Conservation (phyloP, 2,329 filamentous ascomycete species). For the Trichoderma arundinaceum region DNA sequence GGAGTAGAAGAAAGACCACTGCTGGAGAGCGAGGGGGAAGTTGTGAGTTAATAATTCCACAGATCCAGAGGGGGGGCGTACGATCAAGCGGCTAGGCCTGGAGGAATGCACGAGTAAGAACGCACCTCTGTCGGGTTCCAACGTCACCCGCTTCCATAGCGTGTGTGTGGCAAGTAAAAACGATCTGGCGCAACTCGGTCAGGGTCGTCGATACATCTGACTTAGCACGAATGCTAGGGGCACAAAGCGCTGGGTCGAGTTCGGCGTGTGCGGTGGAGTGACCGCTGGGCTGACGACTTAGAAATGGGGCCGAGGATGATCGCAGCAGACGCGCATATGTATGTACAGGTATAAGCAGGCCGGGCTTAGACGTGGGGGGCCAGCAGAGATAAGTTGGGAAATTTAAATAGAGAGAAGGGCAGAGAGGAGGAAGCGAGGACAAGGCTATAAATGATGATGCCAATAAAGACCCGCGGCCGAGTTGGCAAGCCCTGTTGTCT, state of each 20-base stretch:
- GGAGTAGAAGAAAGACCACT: conserved; percentile 39
- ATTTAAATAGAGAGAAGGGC: conserved; percentile 29
- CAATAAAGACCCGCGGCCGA: conserved; percentile 33
- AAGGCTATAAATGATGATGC: conserved; percentile 32
- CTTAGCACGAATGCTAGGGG: conserved; percentile 37
- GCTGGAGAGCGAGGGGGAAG: conserved; percentile 33
- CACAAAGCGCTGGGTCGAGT: conserved; percentile 31
- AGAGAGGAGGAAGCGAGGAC: conserved; percentile 28
- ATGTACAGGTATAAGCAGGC: conserved; percentile 10
- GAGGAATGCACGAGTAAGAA: conserved; percentile 39
- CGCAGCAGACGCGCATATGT: conserved; percentile 30
- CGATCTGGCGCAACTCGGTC: conserved; percentile 47
- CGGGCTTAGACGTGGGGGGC: conserved; percentile 22
- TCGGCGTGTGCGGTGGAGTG: conserved; percentile 32
- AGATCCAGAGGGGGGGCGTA: conserved; percentile 29
- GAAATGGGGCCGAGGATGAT: conserved; percentile 31
- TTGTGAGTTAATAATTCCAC: conserved; percentile 39
- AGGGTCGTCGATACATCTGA: conserved; percentile 48
- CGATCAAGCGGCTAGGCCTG: conserved; percentile 35
- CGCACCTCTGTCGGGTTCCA: conserved; percentile 48
- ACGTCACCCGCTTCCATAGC: conserved; percentile 49
- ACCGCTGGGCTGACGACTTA: conserved; percentile 28
- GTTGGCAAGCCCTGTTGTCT: conserved; percentile 32
- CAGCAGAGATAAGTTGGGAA: conserved; percentile 25
- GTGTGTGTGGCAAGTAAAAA: conserved; percentile 45